Evolutionary conservation across 345 rosid genomes (phyloP).

Genomic region (Lumnitzera racemosa): DNA sequence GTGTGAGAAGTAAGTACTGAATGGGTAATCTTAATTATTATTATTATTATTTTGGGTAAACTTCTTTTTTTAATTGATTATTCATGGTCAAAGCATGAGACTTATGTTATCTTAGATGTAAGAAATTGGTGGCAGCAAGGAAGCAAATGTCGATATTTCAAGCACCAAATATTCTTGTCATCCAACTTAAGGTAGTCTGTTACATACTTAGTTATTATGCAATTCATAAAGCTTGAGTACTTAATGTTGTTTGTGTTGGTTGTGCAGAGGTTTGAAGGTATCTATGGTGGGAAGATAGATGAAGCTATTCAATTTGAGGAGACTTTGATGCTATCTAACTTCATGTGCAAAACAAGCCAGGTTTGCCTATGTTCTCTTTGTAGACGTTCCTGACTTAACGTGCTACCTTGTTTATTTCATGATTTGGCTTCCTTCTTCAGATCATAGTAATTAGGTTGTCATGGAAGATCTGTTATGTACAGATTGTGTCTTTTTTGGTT

Average conservation of each 20-base stretch:
- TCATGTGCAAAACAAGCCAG: conserved; percentile 89
- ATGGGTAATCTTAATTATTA: neutral
- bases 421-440: neutral
- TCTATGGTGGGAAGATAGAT: conserved; percentile 82
- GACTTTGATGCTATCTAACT: conserved; percentile 65
- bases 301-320: conserved; percentile 73
- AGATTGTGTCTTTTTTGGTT: too few relatives aligned
- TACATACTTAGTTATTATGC: neutral
- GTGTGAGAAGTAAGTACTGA: conserved; percentile 62
- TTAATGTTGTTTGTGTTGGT: conserved; percentile 5
- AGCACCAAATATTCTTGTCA: conserved; percentile 88
- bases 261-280: conserved; percentile 85
- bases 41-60: too few relatives aligned
- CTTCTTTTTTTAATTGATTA: conserved; percentile 1
- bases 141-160: conserved; percentile 90
- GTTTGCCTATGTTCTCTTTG: conserved; percentile 22
- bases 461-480: too few relatives aligned
- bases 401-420: neutral
- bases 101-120: conserved; percentile 60
- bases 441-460: too few relatives aligned
- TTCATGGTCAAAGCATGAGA: conserved; percentile 4
- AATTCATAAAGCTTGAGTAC: neutral
- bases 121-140: conserved; percentile 90
- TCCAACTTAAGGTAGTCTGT: conserved; percentile 76
- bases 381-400: neutral